Evolutionary conservation across 2,329 filamentous ascomycete genomes (phyloP).

Genomic region (Periconia digitata): DNA sequence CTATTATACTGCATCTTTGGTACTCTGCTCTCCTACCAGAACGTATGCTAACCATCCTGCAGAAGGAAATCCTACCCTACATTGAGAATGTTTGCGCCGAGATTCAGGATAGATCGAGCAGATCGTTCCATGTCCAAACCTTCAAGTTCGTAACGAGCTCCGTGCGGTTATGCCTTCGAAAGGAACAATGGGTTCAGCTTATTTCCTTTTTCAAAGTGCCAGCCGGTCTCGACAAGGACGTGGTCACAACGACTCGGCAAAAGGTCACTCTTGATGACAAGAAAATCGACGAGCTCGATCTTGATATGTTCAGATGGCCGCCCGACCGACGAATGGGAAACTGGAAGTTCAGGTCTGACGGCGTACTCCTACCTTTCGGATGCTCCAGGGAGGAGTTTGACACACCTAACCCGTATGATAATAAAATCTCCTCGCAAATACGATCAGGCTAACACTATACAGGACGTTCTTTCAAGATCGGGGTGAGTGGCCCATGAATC

Average conservation of each 20-base stretch:
- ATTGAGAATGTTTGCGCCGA: conserved; percentile 40
- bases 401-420: conserved; percentile 46
- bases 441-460: neutral
- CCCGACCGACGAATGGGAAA: conserved; percentile 29
- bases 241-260: conserved; percentile 26
- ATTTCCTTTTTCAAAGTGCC: conserved; percentile 27
- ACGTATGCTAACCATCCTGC: conserved; percentile 22
- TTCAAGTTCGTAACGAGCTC: conserved; percentile 28
- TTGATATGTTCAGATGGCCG: conserved; percentile 22
- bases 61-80: conserved; percentile 24
- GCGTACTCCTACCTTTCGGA: conserved; percentile 47
- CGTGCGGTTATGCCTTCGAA: conserved; percentile 33
- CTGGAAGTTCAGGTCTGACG: conserved; percentile 40
- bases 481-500: conserved; percentile 41
- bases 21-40: conserved; percentile 46
- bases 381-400: conserved; percentile 31
- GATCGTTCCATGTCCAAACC: conserved; percentile 33
- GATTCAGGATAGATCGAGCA: conserved; percentile 25
- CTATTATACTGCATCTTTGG: conserved; percentile 49
- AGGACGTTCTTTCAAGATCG: conserved; percentile 41
- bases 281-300: conserved; percentile 39
- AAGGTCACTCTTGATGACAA: conserved; percentile 28
- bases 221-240: conserved; percentile 16
- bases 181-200: conserved; percentile 35
- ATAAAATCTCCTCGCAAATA: neutral